Evolutionary conservation across 148 eudicot species (phyloP).

Genomic region (Vaccinium vitisidaea): DNA sequence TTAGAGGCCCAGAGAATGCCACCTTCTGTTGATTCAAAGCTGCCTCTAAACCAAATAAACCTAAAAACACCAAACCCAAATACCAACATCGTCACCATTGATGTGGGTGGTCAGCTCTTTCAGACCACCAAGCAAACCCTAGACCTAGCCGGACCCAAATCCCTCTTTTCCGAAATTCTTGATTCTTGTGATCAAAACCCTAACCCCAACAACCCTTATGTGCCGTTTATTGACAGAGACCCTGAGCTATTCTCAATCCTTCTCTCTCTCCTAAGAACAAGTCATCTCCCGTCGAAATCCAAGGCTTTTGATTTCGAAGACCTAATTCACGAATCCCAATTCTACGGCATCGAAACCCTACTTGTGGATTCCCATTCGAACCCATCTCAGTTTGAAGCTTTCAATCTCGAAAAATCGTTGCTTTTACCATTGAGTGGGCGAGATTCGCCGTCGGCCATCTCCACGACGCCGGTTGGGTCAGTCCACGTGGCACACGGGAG

Average conservation of each 20-base stretch:
- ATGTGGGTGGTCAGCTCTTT: constrained; percentile 84
- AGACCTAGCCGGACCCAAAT: constrained; percentile 56
- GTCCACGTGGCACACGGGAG: constrained; percentile 82
- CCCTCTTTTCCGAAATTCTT: constrained; percentile 49
- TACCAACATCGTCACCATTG: constrained; percentile 53
- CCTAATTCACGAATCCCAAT: constrained; percentile 62
- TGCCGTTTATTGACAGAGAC: constrained; percentile 84
- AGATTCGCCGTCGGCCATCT: constrained; percentile 66
- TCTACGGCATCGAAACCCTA: constrained; percentile 65
- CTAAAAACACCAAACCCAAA: constrained; percentile 22
- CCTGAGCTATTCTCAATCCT: constrained; percentile 74
- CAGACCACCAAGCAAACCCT: constrained; percentile 88
- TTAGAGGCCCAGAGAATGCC: constrained; percentile 26
- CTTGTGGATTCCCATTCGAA: constrained; percentile 54
- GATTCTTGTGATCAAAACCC: constrained; percentile 20
- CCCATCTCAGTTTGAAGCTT: constrained; percentile 75
- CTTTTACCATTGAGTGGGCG: constrained; percentile 65
- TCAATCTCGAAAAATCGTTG: constrained; percentile 56
- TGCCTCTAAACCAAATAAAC: constrained; percentile 22
- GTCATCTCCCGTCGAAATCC: constrained; percentile 63
- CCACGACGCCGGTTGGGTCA: constrained; percentile 59
- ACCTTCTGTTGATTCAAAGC: constrained; percentile 36
- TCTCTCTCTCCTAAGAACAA: constrained; percentile 76
- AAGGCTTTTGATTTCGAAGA: constrained; percentile 51
- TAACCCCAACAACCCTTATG: neutral